Percentiles rank a stretch among this genome's conserved stretches.
These are phyloP conservation scores for Dysphania ambrosioides DNA, from an alignment of 148 eudicot genomes.

Conservation along the genomic window DNA sequence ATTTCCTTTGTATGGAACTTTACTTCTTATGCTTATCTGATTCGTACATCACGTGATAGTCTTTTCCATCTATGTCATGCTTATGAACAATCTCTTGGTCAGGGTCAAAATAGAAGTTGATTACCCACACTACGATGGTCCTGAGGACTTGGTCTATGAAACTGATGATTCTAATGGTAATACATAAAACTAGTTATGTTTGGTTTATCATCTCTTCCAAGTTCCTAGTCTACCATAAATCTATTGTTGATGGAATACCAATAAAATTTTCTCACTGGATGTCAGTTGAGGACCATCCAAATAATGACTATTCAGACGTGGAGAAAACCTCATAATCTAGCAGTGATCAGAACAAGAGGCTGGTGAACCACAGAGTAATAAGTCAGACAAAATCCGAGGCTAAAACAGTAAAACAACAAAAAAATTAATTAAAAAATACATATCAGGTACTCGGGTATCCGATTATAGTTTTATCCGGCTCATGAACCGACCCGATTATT, in stretches of 20 bases:
- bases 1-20: constrained; percentile 63
- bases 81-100: constrained; percentile 16
- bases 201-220: neutral
- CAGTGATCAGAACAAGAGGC: constrained; percentile 35
- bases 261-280: constrained; percentile 11
- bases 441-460: no score
- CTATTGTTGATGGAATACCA: neutral
- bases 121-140: constrained; percentile 71
- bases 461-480: no score
- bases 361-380: constrained; percentile 26
- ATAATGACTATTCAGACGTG: constrained; percentile 74
- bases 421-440: no score
- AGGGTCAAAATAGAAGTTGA: constrained; percentile 83
- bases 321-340: constrained; percentile 42
- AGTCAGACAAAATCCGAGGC: constrained; percentile 23
- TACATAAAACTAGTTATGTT: neutral
- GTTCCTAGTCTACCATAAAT: constrained; percentile 1
- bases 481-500: no score
- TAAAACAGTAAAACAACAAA: no score
- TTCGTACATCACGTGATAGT: neutral
- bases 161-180: constrained; percentile 93
- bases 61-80: neutral
- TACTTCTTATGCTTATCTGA: constrained; percentile 9
- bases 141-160: constrained; percentile 59
- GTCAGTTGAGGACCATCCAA: constrained; percentile 72